These are phyloP conservation scores for Didymella pinodella DNA, from an alignment of 2,329 filamentous ascomycete genomes.

Conservation along the genomic window DNA sequence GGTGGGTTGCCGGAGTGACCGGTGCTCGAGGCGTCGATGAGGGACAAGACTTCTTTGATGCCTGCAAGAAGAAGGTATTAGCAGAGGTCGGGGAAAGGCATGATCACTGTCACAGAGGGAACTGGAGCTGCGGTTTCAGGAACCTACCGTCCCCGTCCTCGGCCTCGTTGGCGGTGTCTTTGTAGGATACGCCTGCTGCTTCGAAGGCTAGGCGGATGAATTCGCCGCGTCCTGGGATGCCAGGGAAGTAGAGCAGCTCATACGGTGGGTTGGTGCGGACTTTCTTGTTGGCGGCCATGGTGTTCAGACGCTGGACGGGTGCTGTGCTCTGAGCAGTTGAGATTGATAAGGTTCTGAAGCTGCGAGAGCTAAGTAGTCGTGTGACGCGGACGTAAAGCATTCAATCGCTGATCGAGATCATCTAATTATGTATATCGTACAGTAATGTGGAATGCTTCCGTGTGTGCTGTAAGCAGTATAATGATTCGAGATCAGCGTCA, in stretches of 20 bases:
- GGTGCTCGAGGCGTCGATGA: slow-evolving; percentile 54
- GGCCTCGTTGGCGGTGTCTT: slow-evolving; percentile 63
- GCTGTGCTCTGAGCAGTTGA: not conserved
- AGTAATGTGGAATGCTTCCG: slow-evolving; percentile 6
- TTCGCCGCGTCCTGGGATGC: slow-evolving; percentile 76
- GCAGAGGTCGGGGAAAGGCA: not conserved
- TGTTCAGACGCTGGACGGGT: slow-evolving; percentile 1
- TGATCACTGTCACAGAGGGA: not conserved
- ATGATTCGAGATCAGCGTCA: slow-evolving; percentile 22
- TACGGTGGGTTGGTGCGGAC: slow-evolving; percentile 57
- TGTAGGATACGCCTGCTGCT: slow-evolving; percentile 70
- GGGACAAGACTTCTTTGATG: slow-evolving; percentile 59
- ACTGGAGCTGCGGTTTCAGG: not conserved
- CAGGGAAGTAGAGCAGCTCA: slow-evolving; percentile 75
- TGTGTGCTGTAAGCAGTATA: slow-evolving; percentile 5
- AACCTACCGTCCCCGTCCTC: slow-evolving; percentile 58
- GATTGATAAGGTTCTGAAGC: not conserved
- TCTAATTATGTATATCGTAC: slow-evolving; percentile 1
- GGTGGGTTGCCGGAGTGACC: slow-evolving; percentile 68
- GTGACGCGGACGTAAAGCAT: not conserved
- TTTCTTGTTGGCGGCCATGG: slow-evolving; percentile 40
- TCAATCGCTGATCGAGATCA: slow-evolving; percentile 2
- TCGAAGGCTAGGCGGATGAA: slow-evolving; percentile 76
- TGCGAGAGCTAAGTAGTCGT: not conserved
- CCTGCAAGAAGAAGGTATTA: slow-evolving; percentile 32